phyloP scores from a whole-genome alignment of 108 stramenopile genomes.

The Cyclotella cryptica region DNA sequence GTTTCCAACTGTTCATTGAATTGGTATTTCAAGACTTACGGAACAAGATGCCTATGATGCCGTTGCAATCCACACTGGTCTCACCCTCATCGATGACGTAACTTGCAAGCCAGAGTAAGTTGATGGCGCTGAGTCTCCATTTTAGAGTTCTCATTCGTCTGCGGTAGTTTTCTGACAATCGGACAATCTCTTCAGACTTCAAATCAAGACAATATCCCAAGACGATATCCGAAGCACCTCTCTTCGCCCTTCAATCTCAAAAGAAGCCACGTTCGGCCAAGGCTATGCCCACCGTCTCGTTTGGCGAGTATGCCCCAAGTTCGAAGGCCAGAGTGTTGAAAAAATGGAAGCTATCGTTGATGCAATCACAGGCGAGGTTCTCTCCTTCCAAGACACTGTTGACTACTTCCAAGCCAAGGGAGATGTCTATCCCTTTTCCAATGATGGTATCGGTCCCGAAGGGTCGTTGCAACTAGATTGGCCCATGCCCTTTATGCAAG shows the following conservation, averaged over 20 bases:
- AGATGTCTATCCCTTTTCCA: slow-evolving; percentile 30
- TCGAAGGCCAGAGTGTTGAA: slow-evolving; percentile 20
- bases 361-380: slow-evolving; percentile 9
- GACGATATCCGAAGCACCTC: neutral
- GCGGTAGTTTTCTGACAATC: no score
- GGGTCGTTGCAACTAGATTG: slow-evolving; percentile 24
- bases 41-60: slow-evolving; percentile 4
- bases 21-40: neutral
- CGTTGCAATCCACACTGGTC: slow-evolving; percentile 12
- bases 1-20: neutral
- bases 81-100: neutral
- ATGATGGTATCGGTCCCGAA: slow-evolving; percentile 22
- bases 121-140: neutral
- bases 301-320: slow-evolving; percentile 33
- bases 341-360: slow-evolving; percentile 22
- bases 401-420: slow-evolving; percentile 26
- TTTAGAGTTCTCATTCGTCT: neutral
- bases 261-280: neutral
- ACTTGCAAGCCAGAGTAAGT: slow-evolving; percentile 23
- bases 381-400: slow-evolving; percentile 18
- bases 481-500: slow-evolving; percentile 44
- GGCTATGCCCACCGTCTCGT: slow-evolving; percentile 14
- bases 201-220: slow-evolving; percentile 3
- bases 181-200: neutral
- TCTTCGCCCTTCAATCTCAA: neutral